A percentile compares a stretch with the other conserved stretches of the same genome.
Conservation (phyloP, 2,329 filamentous ascomycete species). For the Colletotrichum australisinense region DNA sequence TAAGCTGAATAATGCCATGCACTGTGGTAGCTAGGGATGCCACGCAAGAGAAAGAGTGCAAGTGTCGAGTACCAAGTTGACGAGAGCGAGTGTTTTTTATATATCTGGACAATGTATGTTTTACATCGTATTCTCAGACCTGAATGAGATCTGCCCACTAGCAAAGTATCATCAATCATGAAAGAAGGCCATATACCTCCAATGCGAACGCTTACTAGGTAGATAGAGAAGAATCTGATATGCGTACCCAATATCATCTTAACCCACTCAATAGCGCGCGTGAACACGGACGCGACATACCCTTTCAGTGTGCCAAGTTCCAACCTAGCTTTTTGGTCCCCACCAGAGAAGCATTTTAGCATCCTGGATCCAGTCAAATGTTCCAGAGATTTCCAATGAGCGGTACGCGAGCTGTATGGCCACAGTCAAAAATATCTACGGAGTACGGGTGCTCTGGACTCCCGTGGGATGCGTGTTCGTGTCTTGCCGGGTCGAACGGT, state of each 20-base stretch:
- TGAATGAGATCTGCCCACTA: neutral
- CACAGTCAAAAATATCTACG: neutral
- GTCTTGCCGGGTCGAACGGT: neutral
- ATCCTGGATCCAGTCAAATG: neutral
- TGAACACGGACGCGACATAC: constrained; percentile 6
- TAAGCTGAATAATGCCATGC: neutral
- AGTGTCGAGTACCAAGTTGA: neutral
- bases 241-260: neutral
- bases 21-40: neutral
- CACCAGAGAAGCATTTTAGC: constrained; percentile 33
- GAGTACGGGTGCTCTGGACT: neutral
- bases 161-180: neutral
- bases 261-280: constrained; percentile 7
- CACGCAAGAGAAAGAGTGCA: neutral
- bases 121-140: neutral
- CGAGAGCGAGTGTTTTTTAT: neutral
- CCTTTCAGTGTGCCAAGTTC: neutral
- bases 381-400: constrained; percentile 4
- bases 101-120: neutral
- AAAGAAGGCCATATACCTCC: neutral
- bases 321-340: neutral
- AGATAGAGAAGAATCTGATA: constrained; percentile 5
- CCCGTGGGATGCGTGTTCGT: neutral
- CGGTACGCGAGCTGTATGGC: neutral
- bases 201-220: neutral